phyloP scores from a whole-genome alignment of 441 rosid species.

The Euphorbia celastroides region DNA sequence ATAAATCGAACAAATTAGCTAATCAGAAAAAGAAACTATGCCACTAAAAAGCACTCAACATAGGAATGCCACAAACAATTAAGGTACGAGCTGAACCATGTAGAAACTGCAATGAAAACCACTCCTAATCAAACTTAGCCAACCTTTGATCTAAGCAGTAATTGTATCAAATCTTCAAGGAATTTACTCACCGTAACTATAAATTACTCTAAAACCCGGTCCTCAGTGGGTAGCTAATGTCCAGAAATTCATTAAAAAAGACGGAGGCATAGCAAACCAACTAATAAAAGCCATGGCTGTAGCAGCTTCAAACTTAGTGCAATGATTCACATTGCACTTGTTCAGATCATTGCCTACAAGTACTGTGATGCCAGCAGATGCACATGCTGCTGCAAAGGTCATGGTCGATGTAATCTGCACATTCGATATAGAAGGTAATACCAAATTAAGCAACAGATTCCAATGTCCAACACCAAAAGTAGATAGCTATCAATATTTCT shows the following conservation, averaged over 20 bases:
- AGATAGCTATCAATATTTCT: not conserved
- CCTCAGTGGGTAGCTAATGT: constrained; percentile 54
- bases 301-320: constrained; percentile 62
- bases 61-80: no score
- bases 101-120: no score
- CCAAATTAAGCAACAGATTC: not conserved
- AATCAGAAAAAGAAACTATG: no score
- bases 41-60: no score
- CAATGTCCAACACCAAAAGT: not conserved
- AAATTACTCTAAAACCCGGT: not conserved
- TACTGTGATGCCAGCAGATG: constrained; percentile 85
- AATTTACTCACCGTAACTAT: not conserved
- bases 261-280: constrained; percentile 71
- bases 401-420: constrained; percentile 72
- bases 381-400: constrained; percentile 77
- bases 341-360: constrained; percentile 59
- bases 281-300: constrained; percentile 82
- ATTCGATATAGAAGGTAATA: not conserved
- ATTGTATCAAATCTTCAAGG: constrained; percentile 14
- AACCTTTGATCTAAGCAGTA: no score
- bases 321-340: constrained; percentile 48
- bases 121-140: no score
- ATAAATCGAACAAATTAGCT: no score
- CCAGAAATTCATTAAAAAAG: constrained; percentile 77
- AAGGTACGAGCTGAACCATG: no score